These are phyloP conservation scores for Beauveria sp. DNA, from an alignment of 2,329 filamentous ascomycete species.

Conservation along the genomic window DNA sequence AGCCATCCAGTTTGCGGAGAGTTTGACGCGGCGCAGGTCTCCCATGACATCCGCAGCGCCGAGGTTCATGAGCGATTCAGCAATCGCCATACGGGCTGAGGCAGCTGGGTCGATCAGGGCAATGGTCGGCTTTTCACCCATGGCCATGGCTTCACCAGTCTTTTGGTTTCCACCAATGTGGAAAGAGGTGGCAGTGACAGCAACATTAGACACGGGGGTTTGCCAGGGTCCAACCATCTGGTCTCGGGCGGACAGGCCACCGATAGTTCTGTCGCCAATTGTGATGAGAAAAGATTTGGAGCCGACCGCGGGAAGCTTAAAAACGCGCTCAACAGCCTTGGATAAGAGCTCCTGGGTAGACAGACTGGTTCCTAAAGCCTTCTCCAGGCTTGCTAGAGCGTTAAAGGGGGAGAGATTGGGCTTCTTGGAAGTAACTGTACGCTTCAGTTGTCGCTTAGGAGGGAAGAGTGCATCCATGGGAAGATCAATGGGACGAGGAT, in stretches of 20 bases:
- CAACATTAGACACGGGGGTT: slow-evolving; percentile 85
- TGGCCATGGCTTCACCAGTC: slow-evolving; percentile 93
- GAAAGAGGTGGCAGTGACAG: slow-evolving; percentile 80
- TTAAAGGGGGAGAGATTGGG: slow-evolving; percentile 65
- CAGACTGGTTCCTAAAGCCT: slow-evolving; percentile 47
- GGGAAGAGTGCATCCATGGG: slow-evolving; percentile 86
- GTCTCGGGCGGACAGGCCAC: slow-evolving; percentile 79
- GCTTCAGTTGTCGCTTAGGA: slow-evolving; percentile 73
- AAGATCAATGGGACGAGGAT: slow-evolving; percentile 76
- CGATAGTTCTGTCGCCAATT: slow-evolving; percentile 87
- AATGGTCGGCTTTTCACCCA: slow-evolving; percentile 86
- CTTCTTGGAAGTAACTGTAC: slow-evolving; percentile 63
- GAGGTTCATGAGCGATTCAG: slow-evolving; percentile 87
- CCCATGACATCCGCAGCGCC: slow-evolving; percentile 67
- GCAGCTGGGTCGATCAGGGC: slow-evolving; percentile 84
- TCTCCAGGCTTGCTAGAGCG: slow-evolving; percentile 53
- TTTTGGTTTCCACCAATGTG: slow-evolving; percentile 56
- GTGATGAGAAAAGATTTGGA: slow-evolving; percentile 97
- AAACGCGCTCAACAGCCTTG: slow-evolving; percentile 71
- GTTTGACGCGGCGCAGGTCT: slow-evolving; percentile 68
- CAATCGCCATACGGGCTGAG: slow-evolving; percentile 93
- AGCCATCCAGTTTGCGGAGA: slow-evolving; percentile 99
- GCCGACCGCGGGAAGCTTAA: slow-evolving; percentile 82
- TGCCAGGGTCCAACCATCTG: slow-evolving; percentile 98
- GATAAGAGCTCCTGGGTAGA: slow-evolving; percentile 45